Evolutionary conservation across 371 early-diverging fungal species (phyloP), one percentile per base, ranked within the genome.

Genomic region (Smittium culicis): DNA sequence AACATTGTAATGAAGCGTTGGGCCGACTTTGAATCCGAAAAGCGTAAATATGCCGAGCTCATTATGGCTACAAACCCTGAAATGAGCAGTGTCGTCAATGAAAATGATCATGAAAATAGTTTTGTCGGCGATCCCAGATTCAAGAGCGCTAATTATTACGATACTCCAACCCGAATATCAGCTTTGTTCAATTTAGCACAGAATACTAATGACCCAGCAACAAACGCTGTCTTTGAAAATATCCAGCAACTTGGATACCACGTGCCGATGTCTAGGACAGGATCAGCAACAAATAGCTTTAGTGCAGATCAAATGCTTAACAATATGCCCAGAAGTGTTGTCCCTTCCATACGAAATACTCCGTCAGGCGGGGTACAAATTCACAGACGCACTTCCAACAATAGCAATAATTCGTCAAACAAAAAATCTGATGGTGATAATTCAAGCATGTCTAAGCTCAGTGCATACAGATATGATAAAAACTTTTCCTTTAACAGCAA

Each of bases 1-100:
- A 81, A 82, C 66, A 88, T 92, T 3, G 84, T 87, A 14, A 80
- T 91, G 79, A 88, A 88, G 72, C 84, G 88, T 1, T 92, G 91
- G 92, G 86, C 87, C 68, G 89, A 91, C 63, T 90, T 86, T 70
- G 90, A 90, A n/a, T n/a, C n/a, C n/a, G n/a, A n/a, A 34, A 84
- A 88, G 54, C 69, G 74, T 20, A 70, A 73, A 62, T 73, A 73
- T 69, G 76, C 78, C 1, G 70, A 76, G 67, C 64, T 70, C 1
- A 74, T 76, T 20, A 62, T 76, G 16, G 11, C 35, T 11, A 14
- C 11, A 59, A 64, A 28, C n/a, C 28, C 34, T 35, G n/a, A 64
- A 11, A 11, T 64, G 5, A 31, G 16, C 24, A 11, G 34, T 28
- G 28, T 16, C n/a, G 64, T 35, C 16, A 5, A 59, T 11, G 60